Base-by-base conservation (phyloP, 2,329 filamentous ascomycete species). In the Talaromyces amestolkiae region DNA sequence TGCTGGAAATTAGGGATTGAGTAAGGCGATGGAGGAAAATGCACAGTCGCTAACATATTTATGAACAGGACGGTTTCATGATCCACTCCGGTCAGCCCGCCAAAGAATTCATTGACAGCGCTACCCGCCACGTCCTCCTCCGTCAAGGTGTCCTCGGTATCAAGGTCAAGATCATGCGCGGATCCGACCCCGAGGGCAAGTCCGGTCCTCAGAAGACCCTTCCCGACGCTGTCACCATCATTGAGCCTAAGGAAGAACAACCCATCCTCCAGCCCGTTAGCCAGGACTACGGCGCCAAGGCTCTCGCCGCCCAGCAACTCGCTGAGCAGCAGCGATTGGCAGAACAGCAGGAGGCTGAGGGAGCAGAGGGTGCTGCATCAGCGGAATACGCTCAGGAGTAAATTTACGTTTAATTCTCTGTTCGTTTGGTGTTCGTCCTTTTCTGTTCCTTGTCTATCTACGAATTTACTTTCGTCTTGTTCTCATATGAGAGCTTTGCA, bases 141-240 rank as follows among this genome's bases (percentile, higher is more conserved):
- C 92, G 96, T 85, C 95, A 99, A 88, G 95, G 95, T 91, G 95
- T 99, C 73, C 87, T 99, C 73, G 95, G 95, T 86, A 99, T 99
- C 87, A 99, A 99, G 90, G 95, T 99, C 84, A 99, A 99, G 93
- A 99, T 99, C 86, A 99, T 99, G 95, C 93, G 96, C 82, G 95
- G 95, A 81, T 95, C 92, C 76, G 95, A 99, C 87, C 95, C 95
- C 82, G 93, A 98, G 85, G 95, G 95, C 89, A 99, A 99, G 90
- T 89, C 92, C 78, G 93, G 95, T 75, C 93, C 94, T 77, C 92
- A 93, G 85, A 97, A 98, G 89, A 89, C 93, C 74, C 92, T 99
- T 72, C 95, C 95, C 75, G 95, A 99, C 83, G 92, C 93, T 81
- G 95, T 99, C 83, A 98, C 94, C 82, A 95, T 99, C 85, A 97